phyloP scores from a whole-genome alignment of 2,329 filamentous ascomycete species.

The Zasmidium angulare region DNA sequence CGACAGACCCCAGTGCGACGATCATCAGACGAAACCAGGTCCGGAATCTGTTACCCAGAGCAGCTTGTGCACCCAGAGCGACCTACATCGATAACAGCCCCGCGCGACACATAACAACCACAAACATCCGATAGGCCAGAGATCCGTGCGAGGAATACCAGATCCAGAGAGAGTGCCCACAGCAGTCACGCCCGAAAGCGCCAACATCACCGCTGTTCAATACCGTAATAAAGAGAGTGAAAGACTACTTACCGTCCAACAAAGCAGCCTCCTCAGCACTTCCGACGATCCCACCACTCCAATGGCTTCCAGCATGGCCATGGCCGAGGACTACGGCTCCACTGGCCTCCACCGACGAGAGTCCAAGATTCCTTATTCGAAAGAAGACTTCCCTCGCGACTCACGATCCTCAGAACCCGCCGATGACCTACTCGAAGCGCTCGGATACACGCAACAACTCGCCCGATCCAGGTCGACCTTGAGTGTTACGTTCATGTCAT shows the following conservation, averaged over 20 bases:
- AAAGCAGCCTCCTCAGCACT: slow-evolving; percentile 4
- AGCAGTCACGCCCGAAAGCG: slow-evolving; percentile 14
- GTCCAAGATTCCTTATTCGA: slow-evolving; percentile 13
- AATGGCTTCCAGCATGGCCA: slow-evolving; percentile 12
- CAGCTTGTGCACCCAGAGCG: not conserved
- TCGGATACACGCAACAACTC: slow-evolving; percentile 68
- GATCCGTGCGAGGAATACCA: slow-evolving; percentile 2
- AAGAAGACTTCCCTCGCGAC: slow-evolving; percentile 9
- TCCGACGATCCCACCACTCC: slow-evolving; percentile 3
- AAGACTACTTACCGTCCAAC: slow-evolving; percentile 12
- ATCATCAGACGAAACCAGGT: slow-evolving; percentile 5
- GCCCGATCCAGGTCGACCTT: slow-evolving; percentile 64
- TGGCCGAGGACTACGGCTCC: slow-evolving; percentile 14
- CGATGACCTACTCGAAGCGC: slow-evolving; percentile 62
- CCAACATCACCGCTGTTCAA: slow-evolving; percentile 7
- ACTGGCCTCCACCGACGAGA: slow-evolving; percentile 9
- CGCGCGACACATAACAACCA: not conserved
- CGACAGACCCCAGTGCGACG: slow-evolving; percentile 1
- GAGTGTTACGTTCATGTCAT: slow-evolving; percentile 74
- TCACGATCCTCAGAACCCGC: slow-evolving; percentile 42
- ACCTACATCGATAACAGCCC: slow-evolving; percentile 7
- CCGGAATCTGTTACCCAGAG: slow-evolving; percentile 5
- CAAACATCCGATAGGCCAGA: slow-evolving; percentile 7
- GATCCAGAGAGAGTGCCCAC: slow-evolving; percentile 6
- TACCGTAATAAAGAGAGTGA: slow-evolving; percentile 6